Base-by-base conservation (phyloP, 306 rosid species). In the Vigna mungo region DNA sequence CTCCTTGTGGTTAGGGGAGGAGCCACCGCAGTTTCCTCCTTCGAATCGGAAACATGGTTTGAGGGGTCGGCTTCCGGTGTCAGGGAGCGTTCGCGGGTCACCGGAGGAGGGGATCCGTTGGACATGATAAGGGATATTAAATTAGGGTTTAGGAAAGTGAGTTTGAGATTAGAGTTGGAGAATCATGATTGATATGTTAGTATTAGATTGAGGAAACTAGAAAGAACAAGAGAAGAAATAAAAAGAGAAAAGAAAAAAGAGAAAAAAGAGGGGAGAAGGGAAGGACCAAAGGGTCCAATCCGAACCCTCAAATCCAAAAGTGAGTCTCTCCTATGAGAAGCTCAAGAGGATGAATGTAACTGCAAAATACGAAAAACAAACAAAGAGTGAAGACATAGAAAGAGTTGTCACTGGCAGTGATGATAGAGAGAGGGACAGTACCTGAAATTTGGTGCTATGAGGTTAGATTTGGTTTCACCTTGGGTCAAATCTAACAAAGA, bases 121-220 rank as follows among this genome's bases (percentile, higher is more conserved):
- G 97, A 78, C 99, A 95, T 95, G 87, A 69, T 64, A 61, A 18
- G 37, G 60, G 85, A 89, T 93, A 90, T 88, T 86, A 81, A 65
- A 80, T 18, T 10, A 66, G 79, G 81, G 81, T 82, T 81, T 77
- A 84, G 72, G 80, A 21, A 46, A 86, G 89, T 84, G 87, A 90
- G 0, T 78, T 80, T 81, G 86, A 80, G 85, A 84, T 84, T 72
- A 88, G 82, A 78, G 71, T 87, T 69, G 77, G 82, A 78, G 86
- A 96, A 95, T 86, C 88, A 65, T 23, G 63, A 11, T 23, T 12
- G 34, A 56, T 80, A 72, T 84, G 74, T 85, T 90, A 72, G 86
- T 96, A 92, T 86, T 88, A 37, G 59, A 68, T 51, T 75, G 68
- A 0, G 11, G 69, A 63, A 14, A 21, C 68, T 18, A 54, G 4